Conservation (phyloP, 176 grass and related monocot species). For the Carex cristatella region DNA sequence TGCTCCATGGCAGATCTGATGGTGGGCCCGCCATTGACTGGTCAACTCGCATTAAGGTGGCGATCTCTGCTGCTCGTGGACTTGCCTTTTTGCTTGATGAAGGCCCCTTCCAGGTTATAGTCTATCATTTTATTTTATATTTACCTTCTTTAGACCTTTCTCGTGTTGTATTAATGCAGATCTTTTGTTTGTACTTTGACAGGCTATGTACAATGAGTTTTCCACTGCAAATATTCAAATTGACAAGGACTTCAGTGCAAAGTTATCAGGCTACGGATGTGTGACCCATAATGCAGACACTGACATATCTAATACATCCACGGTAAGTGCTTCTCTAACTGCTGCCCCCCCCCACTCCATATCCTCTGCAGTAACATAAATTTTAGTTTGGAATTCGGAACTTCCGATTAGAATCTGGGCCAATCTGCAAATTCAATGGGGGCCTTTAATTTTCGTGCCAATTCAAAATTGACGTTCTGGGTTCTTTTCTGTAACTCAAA, state of each 20-base stretch:
- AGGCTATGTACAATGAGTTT: conserved; percentile 97
- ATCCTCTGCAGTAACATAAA: too few relatives aligned
- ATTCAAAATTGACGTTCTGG: too few relatives aligned
- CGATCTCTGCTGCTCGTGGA: conserved; percentile 71
- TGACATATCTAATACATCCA: conserved; percentile 47
- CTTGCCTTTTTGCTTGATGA: conserved; percentile 95
- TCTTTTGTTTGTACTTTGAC: conserved; percentile 17
- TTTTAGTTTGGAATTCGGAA: too few relatives aligned
- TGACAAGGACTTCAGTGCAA: conserved; percentile 95
- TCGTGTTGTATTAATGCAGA: not conserved
- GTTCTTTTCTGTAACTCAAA: too few relatives aligned
- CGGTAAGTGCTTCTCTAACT: conserved; percentile 38
- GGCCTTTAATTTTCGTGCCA: too few relatives aligned
- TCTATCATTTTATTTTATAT: not conserved
- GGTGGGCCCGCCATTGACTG: conserved; percentile 78
- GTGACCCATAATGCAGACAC: conserved; percentile 48
- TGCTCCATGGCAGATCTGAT: conserved; percentile 71
- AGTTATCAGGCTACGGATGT: conserved; percentile 81
- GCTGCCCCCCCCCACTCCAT: too few relatives aligned
- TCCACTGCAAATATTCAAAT: conserved; percentile 87
- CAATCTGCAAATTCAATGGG: too few relatives aligned
- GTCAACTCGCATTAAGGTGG: conserved; percentile 81
- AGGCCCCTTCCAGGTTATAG: conserved; percentile 89
- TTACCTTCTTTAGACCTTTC: not conserved
- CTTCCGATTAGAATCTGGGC: not conserved